Percentiles rank a stretch among this genome's conserved stretches.
Conservation (phyloP, 805 yeast species). For the Saccharomycopsis sp. region DNA sequence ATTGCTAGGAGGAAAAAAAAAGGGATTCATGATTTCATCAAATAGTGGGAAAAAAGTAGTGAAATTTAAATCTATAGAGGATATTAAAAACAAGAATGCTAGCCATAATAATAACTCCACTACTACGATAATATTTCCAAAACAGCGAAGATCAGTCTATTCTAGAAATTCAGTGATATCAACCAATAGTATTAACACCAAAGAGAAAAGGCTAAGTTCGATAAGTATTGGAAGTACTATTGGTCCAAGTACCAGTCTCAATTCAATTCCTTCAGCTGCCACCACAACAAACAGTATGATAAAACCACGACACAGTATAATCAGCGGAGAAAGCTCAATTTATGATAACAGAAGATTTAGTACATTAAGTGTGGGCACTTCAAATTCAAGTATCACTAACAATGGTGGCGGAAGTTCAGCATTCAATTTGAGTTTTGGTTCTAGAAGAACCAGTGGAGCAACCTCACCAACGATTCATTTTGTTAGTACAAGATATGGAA, state of each 20-base stretch:
- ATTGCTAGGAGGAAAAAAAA: neutral
- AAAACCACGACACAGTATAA: too few relatives aligned
- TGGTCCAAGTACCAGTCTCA: too few relatives aligned
- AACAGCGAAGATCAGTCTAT: slow-evolving; percentile 5
- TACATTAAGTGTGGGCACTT: neutral
- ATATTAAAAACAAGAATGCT: slow-evolving; percentile 2
- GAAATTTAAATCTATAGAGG: slow-evolving; percentile 19
- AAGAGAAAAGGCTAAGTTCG: too few relatives aligned
- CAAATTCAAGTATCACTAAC: neutral
- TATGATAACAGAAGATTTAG: neutral
- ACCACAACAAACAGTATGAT: neutral
- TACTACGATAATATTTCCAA: slow-evolving; percentile 7
- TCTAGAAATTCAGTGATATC: neutral
- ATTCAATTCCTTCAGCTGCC: too few relatives aligned
- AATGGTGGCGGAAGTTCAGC: too few relatives aligned
- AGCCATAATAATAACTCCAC: neutral
- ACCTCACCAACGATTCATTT: neutral
- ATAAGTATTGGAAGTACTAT: too few relatives aligned
- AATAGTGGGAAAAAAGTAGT: slow-evolving; percentile 7
- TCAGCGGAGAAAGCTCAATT: neutral
- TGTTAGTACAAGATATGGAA: neutral
- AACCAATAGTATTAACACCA: neutral
- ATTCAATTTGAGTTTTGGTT: neutral
- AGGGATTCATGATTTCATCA: neutral
- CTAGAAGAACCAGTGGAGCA: neutral